phyloP scores from a whole-genome alignment of 2,329 filamentous ascomycete genomes.

The Penicillium paneum region DNA sequence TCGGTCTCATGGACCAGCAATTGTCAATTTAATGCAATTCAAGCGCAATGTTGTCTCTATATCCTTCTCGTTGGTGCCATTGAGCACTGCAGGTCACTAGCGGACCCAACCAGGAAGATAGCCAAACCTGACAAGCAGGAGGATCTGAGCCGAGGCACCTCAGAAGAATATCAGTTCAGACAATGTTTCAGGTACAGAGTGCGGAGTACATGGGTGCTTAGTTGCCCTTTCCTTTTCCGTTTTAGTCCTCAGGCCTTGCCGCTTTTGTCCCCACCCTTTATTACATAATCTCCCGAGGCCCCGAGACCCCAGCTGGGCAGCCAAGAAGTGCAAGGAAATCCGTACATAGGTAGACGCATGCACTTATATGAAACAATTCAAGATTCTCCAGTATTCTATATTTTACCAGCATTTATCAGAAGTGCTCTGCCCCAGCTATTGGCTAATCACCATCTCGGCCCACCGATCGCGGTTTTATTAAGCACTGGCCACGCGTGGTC shows the following conservation, averaged over 20 bases:
- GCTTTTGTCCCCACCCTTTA: too few species aligned
- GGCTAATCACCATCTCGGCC: slow-evolving; percentile 5
- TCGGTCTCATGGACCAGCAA: too few species aligned
- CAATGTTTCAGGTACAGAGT: neutral
- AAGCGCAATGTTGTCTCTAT: too few species aligned
- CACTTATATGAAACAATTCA: neutral
- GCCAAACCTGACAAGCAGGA: neutral
- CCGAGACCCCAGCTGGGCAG: neutral
- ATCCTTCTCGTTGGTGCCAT: neutral
- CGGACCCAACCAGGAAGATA: neutral
- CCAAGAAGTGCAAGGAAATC: too few species aligned
- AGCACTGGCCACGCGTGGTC: slow-evolving; percentile 10
- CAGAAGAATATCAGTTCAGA: neutral
- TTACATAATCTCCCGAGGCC: neutral
- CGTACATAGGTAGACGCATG: neutral
- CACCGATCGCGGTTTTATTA: slow-evolving; percentile 1
- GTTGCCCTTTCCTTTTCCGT: too few species aligned
- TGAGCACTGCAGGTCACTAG: neutral
- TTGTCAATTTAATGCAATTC: too few species aligned
- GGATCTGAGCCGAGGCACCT: neutral
- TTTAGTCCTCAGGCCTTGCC: too few species aligned
- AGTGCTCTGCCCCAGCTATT: slow-evolving; percentile 3
- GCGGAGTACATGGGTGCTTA: neutral
- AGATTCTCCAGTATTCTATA: neutral
- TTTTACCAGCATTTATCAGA: neutral